Percentiles rank a stretch among this genome's conserved stretches.
Evolutionary conservation across 176 grass and related monocot species (phyloP).

Genomic region (Puya raimondii): DNA sequence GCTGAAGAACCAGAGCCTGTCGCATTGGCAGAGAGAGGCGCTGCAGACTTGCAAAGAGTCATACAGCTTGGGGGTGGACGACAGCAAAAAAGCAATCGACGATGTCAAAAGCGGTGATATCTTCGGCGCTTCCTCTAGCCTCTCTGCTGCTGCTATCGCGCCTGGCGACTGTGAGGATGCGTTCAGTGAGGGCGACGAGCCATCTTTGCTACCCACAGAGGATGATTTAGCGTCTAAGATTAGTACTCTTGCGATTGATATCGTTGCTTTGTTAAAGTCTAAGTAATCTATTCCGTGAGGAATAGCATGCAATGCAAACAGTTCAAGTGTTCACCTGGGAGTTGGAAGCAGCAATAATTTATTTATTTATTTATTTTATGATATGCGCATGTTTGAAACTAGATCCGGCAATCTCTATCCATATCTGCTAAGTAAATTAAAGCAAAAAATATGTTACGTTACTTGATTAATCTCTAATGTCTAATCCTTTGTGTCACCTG

Average conservation of each 20-base stretch:
- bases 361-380: no score
- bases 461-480: no score
- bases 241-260: neutral
- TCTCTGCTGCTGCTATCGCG: neutral
- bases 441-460: no score
- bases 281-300: no score
- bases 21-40: neutral
- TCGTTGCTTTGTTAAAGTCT: neutral
- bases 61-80: neutral
- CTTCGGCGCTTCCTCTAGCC: neutral
- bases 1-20: neutral
- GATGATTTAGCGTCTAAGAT: neutral
- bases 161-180: neutral
- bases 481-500: no score
- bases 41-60: neutral
- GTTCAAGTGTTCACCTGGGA: no score
- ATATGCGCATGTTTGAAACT: no score
- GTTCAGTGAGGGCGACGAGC: neutral
- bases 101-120: neutral
- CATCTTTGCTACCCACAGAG: neutral
- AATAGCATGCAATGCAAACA: no score
- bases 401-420: no score
- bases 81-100: neutral
- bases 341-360: no score
- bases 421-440: no score